Evolutionary conservation across 306 rosid genomes (phyloP).

Genomic region (Quercus cerris): DNA sequence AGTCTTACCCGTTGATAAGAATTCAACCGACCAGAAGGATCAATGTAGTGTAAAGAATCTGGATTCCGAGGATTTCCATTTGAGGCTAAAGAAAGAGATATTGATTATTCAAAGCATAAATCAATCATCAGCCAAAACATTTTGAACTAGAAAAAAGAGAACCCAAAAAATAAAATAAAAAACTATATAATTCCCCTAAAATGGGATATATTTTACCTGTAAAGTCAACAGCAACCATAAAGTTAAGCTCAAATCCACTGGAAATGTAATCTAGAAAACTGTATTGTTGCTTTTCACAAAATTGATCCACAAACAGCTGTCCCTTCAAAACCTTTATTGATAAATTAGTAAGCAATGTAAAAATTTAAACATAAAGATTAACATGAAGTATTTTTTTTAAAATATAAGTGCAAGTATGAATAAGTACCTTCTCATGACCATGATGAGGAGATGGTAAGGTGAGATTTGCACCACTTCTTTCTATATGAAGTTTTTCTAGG

Average conservation of each 20-base stretch:
- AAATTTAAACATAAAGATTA: neutral
- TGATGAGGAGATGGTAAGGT: conserved; percentile 35
- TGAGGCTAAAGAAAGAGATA: too few species aligned
- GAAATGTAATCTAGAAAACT: conserved; percentile 85
- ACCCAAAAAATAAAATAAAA: too few species aligned
- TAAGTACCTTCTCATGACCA: conserved; percentile 57
- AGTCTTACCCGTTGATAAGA: too few species aligned
- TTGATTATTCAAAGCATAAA: too few species aligned
- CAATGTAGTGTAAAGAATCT: too few species aligned
- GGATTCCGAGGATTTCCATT: too few species aligned
- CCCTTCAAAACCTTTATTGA: conserved; percentile 61
- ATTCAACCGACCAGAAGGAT: too few species aligned
- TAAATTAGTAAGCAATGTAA: neutral
- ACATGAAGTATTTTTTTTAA: neutral
- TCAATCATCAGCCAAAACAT: too few species aligned
- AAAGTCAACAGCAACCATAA: conserved; percentile 93
- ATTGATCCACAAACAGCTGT: conserved; percentile 74
- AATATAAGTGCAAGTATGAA: conserved; percentile 6
- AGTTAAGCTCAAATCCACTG: conserved; percentile 82
- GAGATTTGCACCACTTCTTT: conserved; percentile 46
- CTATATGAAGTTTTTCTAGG: conserved; percentile 53
- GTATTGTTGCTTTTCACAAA: conserved; percentile 57
- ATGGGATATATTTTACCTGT: conserved; percentile 44
- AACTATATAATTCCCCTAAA: neutral
- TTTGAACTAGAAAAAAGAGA: too few species aligned